These are phyloP conservation scores for Cymbopogon flexuosus DNA, from an alignment of 202 grass and related monocot species.

Conservation along the genomic window DNA sequence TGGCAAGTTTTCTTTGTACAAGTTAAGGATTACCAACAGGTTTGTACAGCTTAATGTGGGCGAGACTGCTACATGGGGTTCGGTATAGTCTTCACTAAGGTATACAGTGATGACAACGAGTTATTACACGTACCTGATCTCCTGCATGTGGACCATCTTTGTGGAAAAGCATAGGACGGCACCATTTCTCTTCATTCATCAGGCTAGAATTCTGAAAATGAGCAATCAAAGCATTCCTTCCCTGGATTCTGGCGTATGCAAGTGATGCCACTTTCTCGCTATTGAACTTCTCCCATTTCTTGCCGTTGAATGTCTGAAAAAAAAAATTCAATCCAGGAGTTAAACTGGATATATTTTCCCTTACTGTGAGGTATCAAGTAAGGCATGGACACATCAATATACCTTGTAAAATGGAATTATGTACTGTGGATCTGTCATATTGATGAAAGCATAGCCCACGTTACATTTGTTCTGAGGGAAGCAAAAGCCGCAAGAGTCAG, in stretches of 20 bases:
- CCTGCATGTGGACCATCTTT: slow-evolving; percentile 84
- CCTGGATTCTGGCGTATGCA: slow-evolving; percentile 90
- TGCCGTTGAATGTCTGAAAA: slow-evolving; percentile 81
- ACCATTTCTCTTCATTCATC: slow-evolving; percentile 94
- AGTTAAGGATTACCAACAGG: background rate
- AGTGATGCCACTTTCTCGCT: slow-evolving; percentile 95
- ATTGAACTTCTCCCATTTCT: slow-evolving; percentile 93
- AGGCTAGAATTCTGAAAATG: slow-evolving; percentile 98
- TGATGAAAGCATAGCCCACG: slow-evolving; percentile 96
- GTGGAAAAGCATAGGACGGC: slow-evolving; percentile 85
- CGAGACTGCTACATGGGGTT: background rate
- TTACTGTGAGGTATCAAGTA: background rate
- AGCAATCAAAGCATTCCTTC: slow-evolving; percentile 67
- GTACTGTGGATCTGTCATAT: slow-evolving; percentile 86
- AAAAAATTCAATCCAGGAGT: background rate
- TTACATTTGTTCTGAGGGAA: slow-evolving; percentile 93
- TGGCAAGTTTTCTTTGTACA: background rate
- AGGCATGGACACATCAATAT: background rate
- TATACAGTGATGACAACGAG: background rate
- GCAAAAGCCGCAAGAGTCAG: slow-evolving; percentile 22
- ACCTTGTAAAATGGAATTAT: slow-evolving; percentile 92
- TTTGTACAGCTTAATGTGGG: background rate
- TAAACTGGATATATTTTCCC: background rate
- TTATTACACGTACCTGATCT: slow-evolving; percentile 50
- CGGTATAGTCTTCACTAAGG: too few relatives aligned